Evolutionary conservation across 1,284 basidiomycete genomes (phyloP).

Genomic region (Pseudozyma sp.): DNA sequence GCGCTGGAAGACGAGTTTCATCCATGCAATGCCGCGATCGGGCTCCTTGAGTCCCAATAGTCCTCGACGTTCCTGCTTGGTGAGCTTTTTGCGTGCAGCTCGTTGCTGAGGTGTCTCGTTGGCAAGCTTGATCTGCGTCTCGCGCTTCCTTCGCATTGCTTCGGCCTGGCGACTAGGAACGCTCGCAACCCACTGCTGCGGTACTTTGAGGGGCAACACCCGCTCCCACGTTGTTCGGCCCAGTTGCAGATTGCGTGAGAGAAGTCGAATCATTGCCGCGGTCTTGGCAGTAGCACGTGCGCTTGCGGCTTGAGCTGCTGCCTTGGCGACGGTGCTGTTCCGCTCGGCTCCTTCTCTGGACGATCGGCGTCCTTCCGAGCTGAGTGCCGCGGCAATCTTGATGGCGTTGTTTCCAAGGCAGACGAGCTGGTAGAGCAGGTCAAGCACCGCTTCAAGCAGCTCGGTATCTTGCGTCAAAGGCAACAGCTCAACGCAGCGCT

Average conservation of each 20-base stretch:
- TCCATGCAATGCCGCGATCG: slow-evolving; percentile 69
- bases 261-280: slow-evolving; percentile 40
- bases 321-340: background rate
- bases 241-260: slow-evolving; percentile 53
- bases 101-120: slow-evolving; percentile 50
- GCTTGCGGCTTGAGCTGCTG: background rate
- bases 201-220: slow-evolving; percentile 33
- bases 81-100: slow-evolving; percentile 45
- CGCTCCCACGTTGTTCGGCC: slow-evolving; percentile 61
- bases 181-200: slow-evolving; percentile 32
- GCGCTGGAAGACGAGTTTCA: slow-evolving; percentile 80
- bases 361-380: slow-evolving; percentile 1
- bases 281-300: slow-evolving; percentile 28
- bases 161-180: slow-evolving; percentile 28
- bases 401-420: slow-evolving; percentile 61
- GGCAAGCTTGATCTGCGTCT: slow-evolving; percentile 32
- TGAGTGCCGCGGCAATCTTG: slow-evolving; percentile 31
- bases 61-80: slow-evolving; percentile 33
- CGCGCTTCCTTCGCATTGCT: slow-evolving; percentile 29
- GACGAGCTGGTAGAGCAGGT: slow-evolving; percentile 63
- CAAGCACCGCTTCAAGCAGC: slow-evolving; percentile 60
- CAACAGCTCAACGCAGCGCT: slow-evolving; percentile 59
- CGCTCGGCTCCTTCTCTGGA: background rate
- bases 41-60: slow-evolving; percentile 55
- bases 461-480: slow-evolving; percentile 60